These are phyloP conservation scores for Rhizoctonia solani DNA, from an alignment of 1,284 basidiomycete genomes.

Conservation along the genomic window DNA sequence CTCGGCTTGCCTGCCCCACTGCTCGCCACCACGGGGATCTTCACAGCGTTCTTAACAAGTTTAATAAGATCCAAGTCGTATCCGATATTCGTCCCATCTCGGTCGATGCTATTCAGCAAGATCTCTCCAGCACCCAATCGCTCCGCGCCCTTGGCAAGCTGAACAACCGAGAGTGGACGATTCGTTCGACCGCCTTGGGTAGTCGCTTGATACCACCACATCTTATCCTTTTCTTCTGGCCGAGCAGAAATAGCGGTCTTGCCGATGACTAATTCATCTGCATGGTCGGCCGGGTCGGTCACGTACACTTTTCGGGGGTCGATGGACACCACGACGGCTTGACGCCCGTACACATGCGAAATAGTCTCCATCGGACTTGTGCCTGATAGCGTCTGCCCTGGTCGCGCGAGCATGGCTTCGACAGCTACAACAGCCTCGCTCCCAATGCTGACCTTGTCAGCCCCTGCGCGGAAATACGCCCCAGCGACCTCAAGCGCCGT, in stretches of 20 bases:
- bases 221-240: slow-evolving; percentile 67
- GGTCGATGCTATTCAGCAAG: slow-evolving; percentile 94
- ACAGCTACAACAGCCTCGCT: slow-evolving; percentile 95
- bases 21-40: slow-evolving; percentile 92
- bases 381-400: slow-evolving; percentile 49
- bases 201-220: slow-evolving; percentile 99
- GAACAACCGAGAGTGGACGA: slow-evolving; percentile 88
- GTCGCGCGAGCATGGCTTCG: slow-evolving; percentile 70
- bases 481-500: slow-evolving; percentile 93
- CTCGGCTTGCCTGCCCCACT: slow-evolving; percentile 84
- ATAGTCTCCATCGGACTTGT: slow-evolving; percentile 92
- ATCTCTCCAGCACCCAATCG: slow-evolving; percentile 93
- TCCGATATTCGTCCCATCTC: slow-evolving; percentile 90
- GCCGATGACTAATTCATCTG: slow-evolving; percentile 62
- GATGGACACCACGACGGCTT: slow-evolving; percentile 97
- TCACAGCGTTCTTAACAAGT: slow-evolving; percentile 75
- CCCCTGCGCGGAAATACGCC: slow-evolving; percentile 95
- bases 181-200: slow-evolving; percentile 89
- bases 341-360: slow-evolving; percentile 87
- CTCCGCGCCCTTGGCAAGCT: slow-evolving; percentile 89
- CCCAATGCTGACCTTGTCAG: slow-evolving; percentile 97
- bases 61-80: slow-evolving; percentile 88
- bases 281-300: slow-evolving; percentile 55
- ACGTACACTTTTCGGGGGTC: slow-evolving; percentile 93
- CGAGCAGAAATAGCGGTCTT: slow-evolving; percentile 51